Conservation (phyloP, 768 basidiomycete genomes). For the Pholiota microspora region DNA sequence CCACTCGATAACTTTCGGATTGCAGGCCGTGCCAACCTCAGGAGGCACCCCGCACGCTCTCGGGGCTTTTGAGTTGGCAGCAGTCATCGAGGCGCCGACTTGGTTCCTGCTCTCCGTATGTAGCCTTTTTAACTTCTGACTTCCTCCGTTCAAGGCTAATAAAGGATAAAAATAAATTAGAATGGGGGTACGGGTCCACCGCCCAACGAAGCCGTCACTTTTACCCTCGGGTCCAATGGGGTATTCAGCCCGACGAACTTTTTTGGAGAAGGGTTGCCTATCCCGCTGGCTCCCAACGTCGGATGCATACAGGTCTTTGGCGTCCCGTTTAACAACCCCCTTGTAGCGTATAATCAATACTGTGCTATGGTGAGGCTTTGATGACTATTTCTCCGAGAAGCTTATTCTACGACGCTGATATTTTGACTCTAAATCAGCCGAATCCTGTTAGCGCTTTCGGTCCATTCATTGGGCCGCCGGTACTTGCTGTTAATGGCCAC, state of each 20-base stretch:
- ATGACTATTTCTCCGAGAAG: too few species aligned
- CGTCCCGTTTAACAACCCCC: not conserved
- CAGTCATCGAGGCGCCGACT: not conserved
- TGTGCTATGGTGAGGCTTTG: slow-evolving; percentile 9
- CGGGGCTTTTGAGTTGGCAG: not conserved
- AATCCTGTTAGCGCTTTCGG: slow-evolving; percentile 12
- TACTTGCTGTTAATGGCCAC: slow-evolving; percentile 13
- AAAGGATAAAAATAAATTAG: not conserved
- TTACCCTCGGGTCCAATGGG: not conserved
- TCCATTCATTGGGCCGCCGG: slow-evolving; percentile 16
- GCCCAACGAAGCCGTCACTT: not conserved
- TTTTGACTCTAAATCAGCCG: too few species aligned
- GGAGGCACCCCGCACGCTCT: not conserved
- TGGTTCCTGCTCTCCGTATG: not conserved
- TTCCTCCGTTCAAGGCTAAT: too few species aligned
- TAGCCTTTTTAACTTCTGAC: not conserved
- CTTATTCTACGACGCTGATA: too few species aligned
- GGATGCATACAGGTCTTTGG: slow-evolving; percentile 1
- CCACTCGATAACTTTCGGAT: not conserved
- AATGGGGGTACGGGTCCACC: not conserved
- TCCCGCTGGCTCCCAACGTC: not conserved
- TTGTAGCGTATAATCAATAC: slow-evolving; percentile 1
- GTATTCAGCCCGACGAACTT: not conserved
- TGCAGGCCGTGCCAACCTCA: not conserved
- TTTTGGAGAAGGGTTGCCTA: not conserved